Conservation (phyloP, 208 protist genomes). For the Naegleria lovaniensis region DNA sequence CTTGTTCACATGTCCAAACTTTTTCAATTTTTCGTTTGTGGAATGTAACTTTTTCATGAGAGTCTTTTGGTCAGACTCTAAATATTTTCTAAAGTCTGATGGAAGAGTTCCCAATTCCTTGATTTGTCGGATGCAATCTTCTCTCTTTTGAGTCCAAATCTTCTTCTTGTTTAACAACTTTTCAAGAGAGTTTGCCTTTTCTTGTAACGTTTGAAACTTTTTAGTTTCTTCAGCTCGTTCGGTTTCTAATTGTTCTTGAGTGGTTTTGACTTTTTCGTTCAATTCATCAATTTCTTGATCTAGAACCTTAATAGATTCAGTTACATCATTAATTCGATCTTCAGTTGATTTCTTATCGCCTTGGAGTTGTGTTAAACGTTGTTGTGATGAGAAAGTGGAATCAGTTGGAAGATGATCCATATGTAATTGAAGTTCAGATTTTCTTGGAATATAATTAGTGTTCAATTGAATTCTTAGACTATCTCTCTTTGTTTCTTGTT, state of each 20-base stretch:
- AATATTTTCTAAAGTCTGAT: slow-evolving; percentile 45
- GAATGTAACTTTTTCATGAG: slow-evolving; percentile 68
- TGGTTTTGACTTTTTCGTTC: background rate
- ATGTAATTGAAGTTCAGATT: background rate
- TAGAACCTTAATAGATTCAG: background rate
- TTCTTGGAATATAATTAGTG: background rate
- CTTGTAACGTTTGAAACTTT: background rate
- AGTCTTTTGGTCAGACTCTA: slow-evolving; percentile 54
- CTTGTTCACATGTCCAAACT: slow-evolving; percentile 92
- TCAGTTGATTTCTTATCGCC: background rate
- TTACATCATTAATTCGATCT: background rate
- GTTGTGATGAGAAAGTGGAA: background rate
- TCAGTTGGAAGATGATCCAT: background rate
- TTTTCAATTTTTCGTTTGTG: slow-evolving; percentile 70
- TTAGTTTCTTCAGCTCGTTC: background rate
- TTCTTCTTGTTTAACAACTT: slow-evolving; percentile 40
- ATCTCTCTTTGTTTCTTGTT: background rate
- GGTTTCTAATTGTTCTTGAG: background rate
- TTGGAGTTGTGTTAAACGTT: background rate
- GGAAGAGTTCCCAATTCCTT: slow-evolving; percentile 77
- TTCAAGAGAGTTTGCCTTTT: slow-evolving; percentile 38
- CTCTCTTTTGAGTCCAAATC: slow-evolving; percentile 46
- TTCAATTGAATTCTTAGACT: background rate
- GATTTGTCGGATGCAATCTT: slow-evolving; percentile 78
- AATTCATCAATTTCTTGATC: background rate